A percentile compares a stretch with the other conserved stretches of the same genome.
Conservation (phyloP, 352 stramenopile species). For the Globisporangium nunn region DNA sequence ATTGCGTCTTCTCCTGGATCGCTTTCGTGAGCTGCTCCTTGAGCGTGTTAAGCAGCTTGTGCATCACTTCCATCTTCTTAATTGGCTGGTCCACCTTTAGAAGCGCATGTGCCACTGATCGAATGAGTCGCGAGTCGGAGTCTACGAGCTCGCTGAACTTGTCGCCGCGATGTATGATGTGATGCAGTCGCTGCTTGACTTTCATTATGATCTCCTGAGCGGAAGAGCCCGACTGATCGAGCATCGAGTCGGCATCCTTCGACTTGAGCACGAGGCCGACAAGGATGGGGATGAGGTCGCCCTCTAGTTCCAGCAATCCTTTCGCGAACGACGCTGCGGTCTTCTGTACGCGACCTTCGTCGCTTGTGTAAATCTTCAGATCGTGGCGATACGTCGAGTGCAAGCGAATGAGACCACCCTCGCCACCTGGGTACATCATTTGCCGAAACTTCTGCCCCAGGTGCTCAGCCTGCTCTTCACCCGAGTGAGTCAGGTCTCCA, state of each 20-base stretch:
- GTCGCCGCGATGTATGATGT: slow-evolving; percentile 81
- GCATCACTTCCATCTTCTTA: slow-evolving; percentile 88
- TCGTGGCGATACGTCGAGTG: slow-evolving; percentile 99
- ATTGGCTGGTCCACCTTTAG: slow-evolving; percentile 90
- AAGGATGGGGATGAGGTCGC: slow-evolving; percentile 98
- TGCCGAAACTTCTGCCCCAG: slow-evolving; percentile 89
- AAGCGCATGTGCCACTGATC: slow-evolving; percentile 72
- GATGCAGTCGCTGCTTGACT: slow-evolving; percentile 84
- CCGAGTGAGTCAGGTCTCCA: slow-evolving; percentile 96
- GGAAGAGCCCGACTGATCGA: slow-evolving; percentile 97
- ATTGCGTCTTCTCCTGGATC: slow-evolving; percentile 71
- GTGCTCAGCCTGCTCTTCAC: slow-evolving; percentile 93
- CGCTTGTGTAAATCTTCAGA: slow-evolving; percentile 99
- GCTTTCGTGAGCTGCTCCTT: slow-evolving; percentile 88
- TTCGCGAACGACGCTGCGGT: slow-evolving; percentile 99
- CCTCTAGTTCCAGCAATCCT: slow-evolving; percentile 97
- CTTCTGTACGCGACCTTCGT: slow-evolving; percentile 99
- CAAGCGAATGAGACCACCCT: slow-evolving; percentile 94
- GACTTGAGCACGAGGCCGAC: slow-evolving; percentile 90
- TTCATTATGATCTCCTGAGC: slow-evolving; percentile 88
- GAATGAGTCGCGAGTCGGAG: slow-evolving; percentile 72
- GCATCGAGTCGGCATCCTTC: slow-evolving; percentile 92
- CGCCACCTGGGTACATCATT: slow-evolving; percentile 88
- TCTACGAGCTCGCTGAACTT: slow-evolving; percentile 73
- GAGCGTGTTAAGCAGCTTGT: slow-evolving; percentile 89